phyloP scores from a whole-genome alignment of 1,284 basidiomycete species.

The Apiotrichum porosum region DNA sequence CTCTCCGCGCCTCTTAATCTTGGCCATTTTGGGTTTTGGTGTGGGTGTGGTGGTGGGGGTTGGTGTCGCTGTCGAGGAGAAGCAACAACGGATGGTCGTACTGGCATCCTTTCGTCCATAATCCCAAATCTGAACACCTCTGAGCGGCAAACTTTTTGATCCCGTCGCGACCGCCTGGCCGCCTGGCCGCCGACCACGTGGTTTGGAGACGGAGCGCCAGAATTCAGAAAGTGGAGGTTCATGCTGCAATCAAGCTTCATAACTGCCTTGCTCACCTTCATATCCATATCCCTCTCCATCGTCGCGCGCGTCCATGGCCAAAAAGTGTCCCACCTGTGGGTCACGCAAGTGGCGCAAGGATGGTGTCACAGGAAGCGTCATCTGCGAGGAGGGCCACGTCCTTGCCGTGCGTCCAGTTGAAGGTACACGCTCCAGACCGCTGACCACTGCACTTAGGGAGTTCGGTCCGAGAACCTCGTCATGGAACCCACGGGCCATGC shows the following conservation, averaged over 20 bases:
- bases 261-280: no score
- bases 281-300: no score
- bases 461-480: slow-evolving; percentile 39
- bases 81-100: no score
- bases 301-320: slow-evolving; percentile 35
- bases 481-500: slow-evolving; percentile 28
- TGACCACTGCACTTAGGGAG: slow-evolving; percentile 25
- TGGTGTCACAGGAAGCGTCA: slow-evolving; percentile 34
- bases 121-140: no score
- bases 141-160: slow-evolving; percentile 25
- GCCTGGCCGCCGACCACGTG: slow-evolving; percentile 7
- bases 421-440: no score
- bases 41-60: background rate
- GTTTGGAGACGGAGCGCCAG: no score
- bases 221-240: slow-evolving; percentile 5
- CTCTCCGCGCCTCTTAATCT: slow-evolving; percentile 83
- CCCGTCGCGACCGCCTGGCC: slow-evolving; percentile 2
- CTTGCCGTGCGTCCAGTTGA: slow-evolving; percentile 30
- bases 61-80: background rate
- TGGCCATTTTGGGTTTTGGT: slow-evolving; percentile 61
- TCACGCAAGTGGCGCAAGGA: slow-evolving; percentile 45
- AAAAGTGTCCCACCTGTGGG: slow-evolving; percentile 41
- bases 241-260: no score
- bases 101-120: no score
- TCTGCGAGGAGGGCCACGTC: slow-evolving; percentile 49